Evolutionary conservation across 2,329 filamentous ascomycete species (phyloP), one percentile per base, ranked within the genome.

Genomic region (Ascochyta clinopodiicola): DNA sequence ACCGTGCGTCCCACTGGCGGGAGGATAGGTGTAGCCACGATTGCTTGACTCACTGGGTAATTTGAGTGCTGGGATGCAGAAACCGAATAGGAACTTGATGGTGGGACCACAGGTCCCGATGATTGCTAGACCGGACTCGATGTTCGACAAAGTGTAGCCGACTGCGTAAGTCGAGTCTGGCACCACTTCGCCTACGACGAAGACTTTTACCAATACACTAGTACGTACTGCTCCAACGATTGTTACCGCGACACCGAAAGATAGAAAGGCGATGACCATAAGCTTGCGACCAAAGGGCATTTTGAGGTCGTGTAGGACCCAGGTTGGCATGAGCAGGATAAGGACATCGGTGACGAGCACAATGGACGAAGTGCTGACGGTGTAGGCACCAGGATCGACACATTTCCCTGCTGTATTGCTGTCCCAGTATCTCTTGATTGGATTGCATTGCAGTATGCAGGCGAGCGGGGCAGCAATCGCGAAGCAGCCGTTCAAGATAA

Each of bases 371-470:
- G 55, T 65, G 31, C 56, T 55, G 36, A 60, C 56, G 0, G 49
- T 59, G 29, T 63, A 65, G 13, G 52, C 46, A 17, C 35, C 51
- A 13, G 38, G 43, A 36, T 63, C 37, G 15, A 60, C 29, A 22
- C 62, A 67, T 15, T 29, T 51, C 2, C 63, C 53, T 21, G 57
- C 34, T n/a, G 67, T 54, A 3, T 43, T 51, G 27, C 56, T 63
- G 39, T 74, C 59, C 70, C 70, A 75, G 32, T 65, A 69, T 24
- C 44, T 63, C 7, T 48, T n/a, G 12, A 73, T 51, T 1, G 71
- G 71, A 24, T 62, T 51, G 48, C 70, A 75, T 36, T 70, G 67
- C 24, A 72, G 62, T 22, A 72, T 62, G 17, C 50, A 57, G 22
- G 48, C 52, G n/a, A 67, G 42, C 1, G 64, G 51, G 6, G 57